Percentiles rank a stretch among this genome's conserved stretches.
Evolutionary conservation across 2,329 filamentous ascomycete species (phyloP).

Genomic region (Raffaelea albimanens): DNA sequence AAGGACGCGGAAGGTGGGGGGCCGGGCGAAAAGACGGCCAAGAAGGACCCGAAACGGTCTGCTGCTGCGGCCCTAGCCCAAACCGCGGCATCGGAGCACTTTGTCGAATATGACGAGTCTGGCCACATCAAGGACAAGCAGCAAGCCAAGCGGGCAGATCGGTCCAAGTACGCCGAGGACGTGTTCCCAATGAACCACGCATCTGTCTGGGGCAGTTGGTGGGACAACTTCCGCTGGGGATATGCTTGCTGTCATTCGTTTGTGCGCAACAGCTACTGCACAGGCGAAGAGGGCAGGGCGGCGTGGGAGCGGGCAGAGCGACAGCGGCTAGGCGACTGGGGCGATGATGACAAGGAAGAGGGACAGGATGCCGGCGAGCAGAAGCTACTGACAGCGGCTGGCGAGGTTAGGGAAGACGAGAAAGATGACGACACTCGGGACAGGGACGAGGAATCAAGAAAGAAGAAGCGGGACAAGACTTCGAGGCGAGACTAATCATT

Average conservation of each 20-base stretch:
- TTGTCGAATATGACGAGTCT: conserved; percentile 88
- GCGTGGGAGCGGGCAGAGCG: conserved; percentile 70
- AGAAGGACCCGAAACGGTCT: neutral
- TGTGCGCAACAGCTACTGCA: conserved; percentile 96
- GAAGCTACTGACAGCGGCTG: conserved; percentile 1
- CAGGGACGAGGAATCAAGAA: neutral
- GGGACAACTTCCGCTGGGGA: conserved; percentile 90
- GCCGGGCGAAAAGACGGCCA: conserved; percentile 17
- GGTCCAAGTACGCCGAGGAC: conserved; percentile 89
- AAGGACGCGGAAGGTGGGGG: conserved; percentile 11
- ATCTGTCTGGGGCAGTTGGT: conserved; percentile 94
- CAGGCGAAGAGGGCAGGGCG: conserved; percentile 74
- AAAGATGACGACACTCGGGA: neutral
- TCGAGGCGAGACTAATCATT: neutral
- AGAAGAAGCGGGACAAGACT: conserved; percentile 1
- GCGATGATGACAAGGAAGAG: conserved; percentile 13
- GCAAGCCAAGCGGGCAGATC: conserved; percentile 61
- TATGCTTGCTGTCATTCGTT: conserved; percentile 91
- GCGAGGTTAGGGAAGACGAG: neutral
- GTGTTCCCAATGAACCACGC: conserved; percentile 84
- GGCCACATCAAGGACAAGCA: conserved; percentile 84
- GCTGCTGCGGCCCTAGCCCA: neutral
- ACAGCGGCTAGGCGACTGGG: conserved; percentile 39
- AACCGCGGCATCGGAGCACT: conserved; percentile 64
- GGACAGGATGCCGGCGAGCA: neutral